Percentiles rank a stretch among this genome's conserved stretches.
phyloP scores from a whole-genome alignment of 2,329 filamentous ascomycete genomes.

The Pseudogymnoascus verrucosus region DNA sequence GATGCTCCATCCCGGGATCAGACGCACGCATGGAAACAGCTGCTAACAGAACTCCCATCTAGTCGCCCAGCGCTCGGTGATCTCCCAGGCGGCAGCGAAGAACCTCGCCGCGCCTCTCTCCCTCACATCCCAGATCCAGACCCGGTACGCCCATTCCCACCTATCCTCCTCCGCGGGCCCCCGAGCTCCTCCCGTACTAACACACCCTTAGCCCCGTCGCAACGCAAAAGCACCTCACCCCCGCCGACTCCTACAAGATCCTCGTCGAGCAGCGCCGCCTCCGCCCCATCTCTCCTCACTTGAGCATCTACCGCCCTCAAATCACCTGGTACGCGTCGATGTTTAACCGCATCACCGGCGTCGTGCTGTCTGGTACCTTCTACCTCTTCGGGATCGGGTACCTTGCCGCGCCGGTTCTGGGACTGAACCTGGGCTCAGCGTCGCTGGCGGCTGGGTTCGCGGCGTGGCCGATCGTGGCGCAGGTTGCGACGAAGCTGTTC shows the following conservation, averaged over 20 bases:
- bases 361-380: slow-evolving; percentile 50
- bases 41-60: slow-evolving; percentile 12
- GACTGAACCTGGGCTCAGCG: slow-evolving; percentile 59
- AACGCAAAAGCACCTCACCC: slow-evolving; percentile 35
- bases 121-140: slow-evolving; percentile 36
- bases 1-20: slow-evolving; percentile 9
- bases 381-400: slow-evolving; percentile 63
- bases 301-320: slow-evolving; percentile 63
- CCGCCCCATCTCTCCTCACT: slow-evolving; percentile 62
- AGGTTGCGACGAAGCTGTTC: slow-evolving; percentile 50
- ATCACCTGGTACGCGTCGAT: slow-evolving; percentile 58
- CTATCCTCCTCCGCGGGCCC: background rate
- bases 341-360: slow-evolving; percentile 58
- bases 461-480: slow-evolving; percentile 48
- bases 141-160: slow-evolving; percentile 33
- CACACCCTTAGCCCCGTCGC: slow-evolving; percentile 35
- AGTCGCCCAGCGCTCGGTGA: slow-evolving; percentile 36
- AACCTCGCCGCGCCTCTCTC: slow-evolving; percentile 33
- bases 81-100: slow-evolving; percentile 32
- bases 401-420: slow-evolving; percentile 54
- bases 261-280: slow-evolving; percentile 59
- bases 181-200: slow-evolving; percentile 12
- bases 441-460: slow-evolving; percentile 57
- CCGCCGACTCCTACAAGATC: slow-evolving; percentile 41
- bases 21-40: slow-evolving; percentile 11